Evolutionary conservation across 257 asterid genomes (phyloP), one percentile per base, ranked within the genome.

Genomic region (Fraxinus cuspidata): DNA sequence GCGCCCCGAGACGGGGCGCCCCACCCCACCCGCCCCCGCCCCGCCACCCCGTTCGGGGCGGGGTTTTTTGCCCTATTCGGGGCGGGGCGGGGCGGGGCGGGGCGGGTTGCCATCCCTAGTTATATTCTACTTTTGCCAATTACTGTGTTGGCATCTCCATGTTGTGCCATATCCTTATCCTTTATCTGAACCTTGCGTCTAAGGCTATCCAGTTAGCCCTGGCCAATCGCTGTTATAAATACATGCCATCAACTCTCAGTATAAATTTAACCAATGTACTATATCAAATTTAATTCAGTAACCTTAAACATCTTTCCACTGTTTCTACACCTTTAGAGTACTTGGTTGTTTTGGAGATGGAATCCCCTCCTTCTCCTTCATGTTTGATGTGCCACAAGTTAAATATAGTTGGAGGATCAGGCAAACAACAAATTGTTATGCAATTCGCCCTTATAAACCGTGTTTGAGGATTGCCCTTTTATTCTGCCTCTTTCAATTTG

Each of bases 261-360:
- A 18, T 19, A 53, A 53, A 19, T 51, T 29, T 74, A 71, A 74
- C 51, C 70, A 37, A 6, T 37, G 73, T 42, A 23, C 10, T 38
- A 3, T 19, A 11, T 34, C 58, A 25, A 53, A 42, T 74, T 72
- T 34, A 63, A 58, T 76, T 72, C 68, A 21, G 78, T 63, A 21
- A 60, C 63, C 58, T 40, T 28, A 40, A 56, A 28, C 2, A 29
- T 29, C 51, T 44, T 72, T 72, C 25, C 34, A 18, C 64, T 0
- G 64, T 29, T 65, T 38, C 51, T 68, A 27, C 28, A n/a, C 28
- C 65, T 51, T 74, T 70, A 32, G n/a, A 71, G 68, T 71, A 80
- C 73, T 44, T 44, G 60, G 75, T 58, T 51, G 31, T 10, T 70
- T 80, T 82, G 31, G 75, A 68, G 67, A 71, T 72, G 6, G 65